Evolutionary conservation across 352 stramenopile genomes (phyloP), one percentile per base, ranked within the genome.

Genomic region (Phytophthora sp.): DNA sequence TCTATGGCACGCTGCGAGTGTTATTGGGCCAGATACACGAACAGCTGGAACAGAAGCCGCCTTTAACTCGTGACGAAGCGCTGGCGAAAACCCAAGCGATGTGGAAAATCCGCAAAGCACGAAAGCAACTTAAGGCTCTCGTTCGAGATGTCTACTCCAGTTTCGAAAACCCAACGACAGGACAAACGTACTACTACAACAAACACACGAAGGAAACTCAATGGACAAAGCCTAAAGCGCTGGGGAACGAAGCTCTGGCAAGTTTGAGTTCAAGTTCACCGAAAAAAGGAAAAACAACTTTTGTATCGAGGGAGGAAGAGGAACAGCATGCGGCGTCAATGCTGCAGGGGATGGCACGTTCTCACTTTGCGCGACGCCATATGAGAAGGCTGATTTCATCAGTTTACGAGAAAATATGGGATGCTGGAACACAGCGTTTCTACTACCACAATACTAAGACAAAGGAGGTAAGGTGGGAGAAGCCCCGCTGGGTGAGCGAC

Each of bases 401-500:
- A 11, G 63, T 92, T 12, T 94, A 94, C 54, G 78, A 92, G 48
- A 94, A 92, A 61, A 91, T 94, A 54, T 94, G 80, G 81, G 82
- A 93, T 56, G 39, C 26, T 8, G 23, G 31, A 5, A 68, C 66
- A 2, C 49, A 66, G 20, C 72, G 75, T 0, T 93, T 89, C 44
- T 95, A 91, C 72, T 95, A 92, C 43, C 85, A 91, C 62, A 95
- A 95, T 63, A 91, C 77, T 7, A 71, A 66, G 20, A 91, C 80
- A 17, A 76, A 88, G 37, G 49, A 75, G 31, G 85, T 92, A 5
- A 88, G 77, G 51, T 95, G 87, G 87, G 67, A 76, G 43, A 79
- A 82, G 17, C 87, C 84, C 12, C 69, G 68, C 1, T 92, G 77
- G 79, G 81, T 92, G 18, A 79, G 61, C 54, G 85, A 94, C 41